A percentile compares a stretch with the other conserved stretches of the same genome.
These are phyloP conservation scores for Murraya paniculata DNA, from an alignment of 345 rosid species.

Conservation along the genomic window DNA sequence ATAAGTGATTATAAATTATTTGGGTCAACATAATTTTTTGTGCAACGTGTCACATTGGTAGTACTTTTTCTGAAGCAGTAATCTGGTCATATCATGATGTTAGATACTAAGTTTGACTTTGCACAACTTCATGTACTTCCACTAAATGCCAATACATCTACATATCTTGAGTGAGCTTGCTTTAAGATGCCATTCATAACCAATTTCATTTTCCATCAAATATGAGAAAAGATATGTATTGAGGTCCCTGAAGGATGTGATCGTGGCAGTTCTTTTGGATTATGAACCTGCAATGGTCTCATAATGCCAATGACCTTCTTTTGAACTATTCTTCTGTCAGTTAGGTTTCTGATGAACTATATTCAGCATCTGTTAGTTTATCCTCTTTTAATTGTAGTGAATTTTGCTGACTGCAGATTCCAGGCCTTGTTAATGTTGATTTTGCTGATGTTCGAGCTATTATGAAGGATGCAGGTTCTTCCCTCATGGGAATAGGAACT, in stretches of 20 bases:
- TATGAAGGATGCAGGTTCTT: slow-evolving; percentile 11
- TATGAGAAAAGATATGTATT: neutral
- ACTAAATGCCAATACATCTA: neutral
- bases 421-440: slow-evolving; percentile 9
- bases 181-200: neutral
- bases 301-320: neutral
- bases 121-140: neutral
- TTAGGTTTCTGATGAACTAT: neutral
- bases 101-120: neutral
- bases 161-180: neutral
- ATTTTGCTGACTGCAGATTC: neutral
- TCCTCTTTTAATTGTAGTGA: neutral
- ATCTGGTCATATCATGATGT: neutral
- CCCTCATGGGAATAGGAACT: slow-evolving; percentile 13
- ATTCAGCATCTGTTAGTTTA: neutral
- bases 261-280: neutral
- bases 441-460: slow-evolving; percentile 5
- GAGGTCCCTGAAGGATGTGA: neutral
- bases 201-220: neutral
- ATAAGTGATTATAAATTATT: neutral
- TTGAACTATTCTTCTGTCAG: neutral
- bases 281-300: neutral
- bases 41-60: neutral
- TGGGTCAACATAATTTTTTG: neutral
- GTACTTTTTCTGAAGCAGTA: too few relatives aligned